phyloP scores from a whole-genome alignment of 768 basidiomycete species.

The Stropharia rugosoannulata region DNA sequence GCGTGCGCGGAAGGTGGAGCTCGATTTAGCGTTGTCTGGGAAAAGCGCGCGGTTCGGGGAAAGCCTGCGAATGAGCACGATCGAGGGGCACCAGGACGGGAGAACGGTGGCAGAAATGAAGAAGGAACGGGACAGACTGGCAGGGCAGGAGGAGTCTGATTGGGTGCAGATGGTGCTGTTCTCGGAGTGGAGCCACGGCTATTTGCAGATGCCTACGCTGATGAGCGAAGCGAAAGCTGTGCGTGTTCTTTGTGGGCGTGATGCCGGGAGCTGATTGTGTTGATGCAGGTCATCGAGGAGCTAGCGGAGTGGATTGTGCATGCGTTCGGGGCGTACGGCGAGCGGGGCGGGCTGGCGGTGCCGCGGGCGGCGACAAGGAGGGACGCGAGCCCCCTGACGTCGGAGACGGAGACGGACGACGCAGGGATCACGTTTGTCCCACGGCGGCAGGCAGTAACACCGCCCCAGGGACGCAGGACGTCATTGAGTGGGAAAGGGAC shows the following conservation, averaged over 20 bases:
- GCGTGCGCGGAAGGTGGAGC: slow-evolving; percentile 72
- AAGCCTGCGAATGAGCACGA: slow-evolving; percentile 57
- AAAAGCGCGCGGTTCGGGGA: slow-evolving; percentile 66
- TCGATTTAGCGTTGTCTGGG: slow-evolving; percentile 60
- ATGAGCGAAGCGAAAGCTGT: slow-evolving; percentile 78
- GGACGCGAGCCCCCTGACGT: slow-evolving; percentile 22
- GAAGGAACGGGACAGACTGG: slow-evolving; percentile 60
- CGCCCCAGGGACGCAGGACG: not conserved
- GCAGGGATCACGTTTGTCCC: slow-evolving; percentile 71
- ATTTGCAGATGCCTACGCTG: slow-evolving; percentile 89
- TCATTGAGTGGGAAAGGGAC: too few species aligned
- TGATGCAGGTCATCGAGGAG: slow-evolving; percentile 27
- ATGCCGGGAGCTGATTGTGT: not conserved
- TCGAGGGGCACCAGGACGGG: slow-evolving; percentile 31
- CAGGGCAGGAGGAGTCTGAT: slow-evolving; percentile 79
- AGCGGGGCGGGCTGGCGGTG: slow-evolving; percentile 12
- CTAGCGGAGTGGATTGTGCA: slow-evolving; percentile 87
- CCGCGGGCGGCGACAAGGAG: slow-evolving; percentile 7
- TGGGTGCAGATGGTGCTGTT: slow-evolving; percentile 95
- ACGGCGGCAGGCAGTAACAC: slow-evolving; percentile 30
- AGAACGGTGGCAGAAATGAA: slow-evolving; percentile 40
- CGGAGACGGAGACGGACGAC: slow-evolving; percentile 66
- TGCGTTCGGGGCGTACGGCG: slow-evolving; percentile 51
- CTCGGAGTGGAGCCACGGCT: slow-evolving; percentile 97
- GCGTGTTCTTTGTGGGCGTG: slow-evolving; percentile 17